phyloP scores from a whole-genome alignment of 495 filamentous ascomycete species.

The Cudoniella acicularis region DNA sequence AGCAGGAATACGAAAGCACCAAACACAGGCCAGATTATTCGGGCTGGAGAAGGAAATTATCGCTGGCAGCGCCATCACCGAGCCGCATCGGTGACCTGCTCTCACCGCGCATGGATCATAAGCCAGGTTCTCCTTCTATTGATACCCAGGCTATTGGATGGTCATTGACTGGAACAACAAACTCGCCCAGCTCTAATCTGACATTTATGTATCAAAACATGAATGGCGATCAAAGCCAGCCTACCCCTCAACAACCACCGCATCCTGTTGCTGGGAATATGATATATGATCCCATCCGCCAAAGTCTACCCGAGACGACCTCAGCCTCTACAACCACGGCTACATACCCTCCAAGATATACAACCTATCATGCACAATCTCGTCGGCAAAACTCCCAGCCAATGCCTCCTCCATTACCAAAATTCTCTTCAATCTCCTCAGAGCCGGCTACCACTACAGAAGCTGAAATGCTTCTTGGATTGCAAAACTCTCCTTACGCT shows the following conservation, averaged over 20 bases:
- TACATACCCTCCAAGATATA: conserved; percentile 43
- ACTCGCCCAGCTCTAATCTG: conserved; percentile 74
- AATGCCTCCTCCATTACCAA: conserved; percentile 20
- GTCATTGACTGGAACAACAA: conserved; percentile 76
- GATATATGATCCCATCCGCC: conserved; percentile 50
- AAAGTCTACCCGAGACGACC: conserved; percentile 41
- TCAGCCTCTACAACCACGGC: conserved; percentile 37
- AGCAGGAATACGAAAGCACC: conserved; percentile 71
- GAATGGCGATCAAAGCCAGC: conserved; percentile 23
- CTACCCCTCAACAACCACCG: conserved; percentile 19
- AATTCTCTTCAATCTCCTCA: conserved; percentile 15
- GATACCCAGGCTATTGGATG: conserved; percentile 51
- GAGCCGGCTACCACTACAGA: conserved; percentile 21
- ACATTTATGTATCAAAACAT: conserved; percentile 65
- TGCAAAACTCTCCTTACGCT: conserved; percentile 22
- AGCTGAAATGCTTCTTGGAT: conserved; percentile 30
- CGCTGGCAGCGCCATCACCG: conserved; percentile 18
- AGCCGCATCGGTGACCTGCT: conserved; percentile 23
- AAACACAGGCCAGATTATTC: conserved; percentile 29
- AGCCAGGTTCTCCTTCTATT: conserved; percentile 27
- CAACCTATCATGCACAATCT: conserved; percentile 27
- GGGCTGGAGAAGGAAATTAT: conserved; percentile 21
- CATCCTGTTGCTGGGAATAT: conserved; percentile 39
- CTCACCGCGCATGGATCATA: conserved; percentile 25
- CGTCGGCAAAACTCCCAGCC: conserved; percentile 32